These are phyloP conservation scores for Omphalea diandra DNA, from an alignment of 441 rosid species.

Conservation along the genomic window DNA sequence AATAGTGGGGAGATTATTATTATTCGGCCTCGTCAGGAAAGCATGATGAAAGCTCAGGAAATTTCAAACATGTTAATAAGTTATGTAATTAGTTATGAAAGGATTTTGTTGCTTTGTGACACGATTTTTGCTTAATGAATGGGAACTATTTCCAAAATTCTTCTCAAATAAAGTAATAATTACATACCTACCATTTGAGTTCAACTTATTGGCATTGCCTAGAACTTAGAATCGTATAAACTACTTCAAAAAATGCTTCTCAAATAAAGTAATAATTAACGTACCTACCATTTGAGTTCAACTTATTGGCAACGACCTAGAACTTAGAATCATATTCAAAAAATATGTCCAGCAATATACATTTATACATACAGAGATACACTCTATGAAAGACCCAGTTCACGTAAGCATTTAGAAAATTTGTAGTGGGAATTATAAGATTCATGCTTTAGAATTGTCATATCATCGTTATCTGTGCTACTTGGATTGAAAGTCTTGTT, in stretches of 20 bases:
- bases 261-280: not conserved
- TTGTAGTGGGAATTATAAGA: not conserved
- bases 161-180: not conserved
- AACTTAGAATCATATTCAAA: not conserved
- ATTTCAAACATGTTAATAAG: not conserved
- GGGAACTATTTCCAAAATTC: conserved; percentile 1
- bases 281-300: conserved; percentile 10
- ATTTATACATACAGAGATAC: too few species aligned
- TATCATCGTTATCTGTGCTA: not conserved
- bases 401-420: not conserved
- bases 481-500: not conserved
- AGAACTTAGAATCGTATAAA: not conserved
- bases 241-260: too few species aligned
- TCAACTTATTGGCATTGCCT: not conserved
- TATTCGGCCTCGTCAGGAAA: not conserved
- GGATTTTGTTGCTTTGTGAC: not conserved
- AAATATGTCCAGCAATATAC: not conserved
- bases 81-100: not conserved
- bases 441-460: not conserved
- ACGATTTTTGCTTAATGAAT: not conserved
- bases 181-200: conserved; percentile 10
- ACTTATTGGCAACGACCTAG: not conserved
- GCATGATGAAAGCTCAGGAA: not conserved
- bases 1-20: not conserved
- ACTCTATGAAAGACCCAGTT: not conserved